A percentile compares a stretch with the other conserved stretches of the same genome.
Conservation (phyloP, 257 asterid species). For the Nicotiana otophora region DNA sequence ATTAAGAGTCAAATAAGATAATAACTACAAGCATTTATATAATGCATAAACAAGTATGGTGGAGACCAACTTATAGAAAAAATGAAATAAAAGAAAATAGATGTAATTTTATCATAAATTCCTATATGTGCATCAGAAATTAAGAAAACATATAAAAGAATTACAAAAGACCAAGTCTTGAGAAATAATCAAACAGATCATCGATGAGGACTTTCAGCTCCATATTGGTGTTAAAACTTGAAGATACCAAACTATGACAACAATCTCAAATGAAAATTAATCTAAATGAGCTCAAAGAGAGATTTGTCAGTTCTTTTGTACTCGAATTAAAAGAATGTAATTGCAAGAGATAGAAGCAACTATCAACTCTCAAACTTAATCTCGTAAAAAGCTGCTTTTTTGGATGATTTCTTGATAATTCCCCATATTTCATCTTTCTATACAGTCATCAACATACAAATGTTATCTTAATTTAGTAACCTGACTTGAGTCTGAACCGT, state of each 20-base stretch:
- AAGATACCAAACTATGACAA: neutral
- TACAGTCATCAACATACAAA: too few relatives aligned
- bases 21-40: neutral
- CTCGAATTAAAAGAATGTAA: neutral
- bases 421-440: too few relatives aligned
- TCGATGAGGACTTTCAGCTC: neutral
- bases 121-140: neutral
- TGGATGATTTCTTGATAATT: too few relatives aligned
- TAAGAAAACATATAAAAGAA: neutral
- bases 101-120: neutral
- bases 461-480: too few relatives aligned
- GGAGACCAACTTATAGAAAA: neutral
- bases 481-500: too few relatives aligned
- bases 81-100: neutral
- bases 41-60: neutral
- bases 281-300: neutral
- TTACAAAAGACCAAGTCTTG: neutral
- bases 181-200: neutral
- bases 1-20: conserved; percentile 9
- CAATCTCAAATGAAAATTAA: neutral
- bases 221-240: neutral
- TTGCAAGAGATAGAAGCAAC: neutral
- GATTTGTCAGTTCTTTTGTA: neutral
- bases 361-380: neutral
- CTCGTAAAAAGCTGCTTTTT: neutral